phyloP scores from a whole-genome alignment of 2,329 filamentous ascomycete genomes.

The Fusarium sambucinum region DNA sequence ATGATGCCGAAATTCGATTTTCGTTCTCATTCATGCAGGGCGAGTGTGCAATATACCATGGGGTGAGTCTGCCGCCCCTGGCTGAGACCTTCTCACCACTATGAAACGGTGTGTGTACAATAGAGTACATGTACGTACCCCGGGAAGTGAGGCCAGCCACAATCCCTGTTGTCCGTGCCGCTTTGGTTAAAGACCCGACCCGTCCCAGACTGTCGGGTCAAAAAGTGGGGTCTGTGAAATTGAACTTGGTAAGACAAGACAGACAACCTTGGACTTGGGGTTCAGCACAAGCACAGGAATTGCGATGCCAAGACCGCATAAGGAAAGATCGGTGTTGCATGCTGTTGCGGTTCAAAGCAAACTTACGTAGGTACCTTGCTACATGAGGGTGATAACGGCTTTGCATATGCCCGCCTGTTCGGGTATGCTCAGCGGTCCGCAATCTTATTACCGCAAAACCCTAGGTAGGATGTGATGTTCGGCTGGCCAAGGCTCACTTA shows the following conservation, averaged over 20 bases:
- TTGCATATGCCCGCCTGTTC: not conserved
- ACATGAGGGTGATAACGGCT: not conserved
- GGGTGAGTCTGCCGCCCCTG: constrained; percentile 16
- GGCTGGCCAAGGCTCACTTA: constrained; percentile 16
- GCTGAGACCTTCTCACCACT: constrained; percentile 13
- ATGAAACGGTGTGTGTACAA: constrained; percentile 5
- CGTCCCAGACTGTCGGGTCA: constrained; percentile 48
- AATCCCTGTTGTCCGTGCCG: constrained; percentile 42
- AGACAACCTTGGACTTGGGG: constrained; percentile 18
- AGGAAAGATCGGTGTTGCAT: not conserved
- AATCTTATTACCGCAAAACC: constrained; percentile 1
- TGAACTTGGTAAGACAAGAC: constrained; percentile 38
- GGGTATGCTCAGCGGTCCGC: not conserved
- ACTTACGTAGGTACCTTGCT: not conserved
- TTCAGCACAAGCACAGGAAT: constrained; percentile 18
- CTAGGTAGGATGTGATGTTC: constrained; percentile 15
- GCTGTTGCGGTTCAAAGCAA: not conserved
- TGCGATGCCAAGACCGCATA: not conserved
- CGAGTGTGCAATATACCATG: constrained; percentile 8
- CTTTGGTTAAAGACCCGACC: constrained; percentile 41
- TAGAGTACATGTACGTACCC: constrained; percentile 30
- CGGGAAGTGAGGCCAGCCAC: constrained; percentile 43
- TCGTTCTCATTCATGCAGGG: constrained; percentile 31
- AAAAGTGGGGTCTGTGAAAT: constrained; percentile 43
- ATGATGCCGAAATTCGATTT: constrained; percentile 29